These are phyloP conservation scores for Kodamaea ohmeri DNA, from an alignment of 1,139 yeast genomes.

Conservation along the genomic window DNA sequence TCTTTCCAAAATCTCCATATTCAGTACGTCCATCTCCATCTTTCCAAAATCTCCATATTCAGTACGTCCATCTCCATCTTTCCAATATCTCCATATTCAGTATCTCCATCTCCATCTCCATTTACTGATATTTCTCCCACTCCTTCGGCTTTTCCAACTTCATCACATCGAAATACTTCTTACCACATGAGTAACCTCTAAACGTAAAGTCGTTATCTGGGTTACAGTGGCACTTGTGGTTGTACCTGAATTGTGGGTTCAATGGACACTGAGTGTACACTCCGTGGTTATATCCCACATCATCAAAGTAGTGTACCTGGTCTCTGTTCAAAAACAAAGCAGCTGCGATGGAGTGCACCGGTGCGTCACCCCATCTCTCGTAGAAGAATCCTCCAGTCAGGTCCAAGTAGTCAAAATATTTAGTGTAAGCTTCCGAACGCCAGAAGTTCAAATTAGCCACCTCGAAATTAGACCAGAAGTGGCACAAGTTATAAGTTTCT, in stretches of 20 bases:
- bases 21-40: too few species aligned
- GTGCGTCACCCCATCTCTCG: constrained; percentile 97
- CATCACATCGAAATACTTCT: constrained; percentile 47
- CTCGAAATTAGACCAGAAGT: constrained; percentile 93
- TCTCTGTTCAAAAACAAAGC: constrained; percentile 63
- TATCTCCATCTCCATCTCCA: background rate
- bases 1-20: too few species aligned
- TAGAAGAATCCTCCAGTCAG: constrained; percentile 83
- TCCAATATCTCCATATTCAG: background rate
- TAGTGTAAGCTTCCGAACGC: constrained; percentile 63
- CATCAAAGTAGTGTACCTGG: constrained; percentile 74
- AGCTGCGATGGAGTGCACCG: constrained; percentile 84
- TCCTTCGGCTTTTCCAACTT: constrained; percentile 43
- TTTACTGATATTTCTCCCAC: constrained; percentile 24
- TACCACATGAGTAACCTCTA: constrained; percentile 54
- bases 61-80: background rate
- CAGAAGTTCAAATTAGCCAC: constrained; percentile 76
- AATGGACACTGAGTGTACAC: constrained; percentile 59
- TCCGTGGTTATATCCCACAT: constrained; percentile 79
- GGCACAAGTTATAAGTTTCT: constrained; percentile 72
- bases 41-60: background rate
- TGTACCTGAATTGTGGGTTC: constrained; percentile 40
- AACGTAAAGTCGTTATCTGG: constrained; percentile 53
- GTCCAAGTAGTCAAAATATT: constrained; percentile 72
- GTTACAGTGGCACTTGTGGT: constrained; percentile 49